These are phyloP conservation scores for Sarocladium kiliense DNA, from an alignment of 2,329 filamentous ascomycete genomes.

Conservation along the genomic window DNA sequence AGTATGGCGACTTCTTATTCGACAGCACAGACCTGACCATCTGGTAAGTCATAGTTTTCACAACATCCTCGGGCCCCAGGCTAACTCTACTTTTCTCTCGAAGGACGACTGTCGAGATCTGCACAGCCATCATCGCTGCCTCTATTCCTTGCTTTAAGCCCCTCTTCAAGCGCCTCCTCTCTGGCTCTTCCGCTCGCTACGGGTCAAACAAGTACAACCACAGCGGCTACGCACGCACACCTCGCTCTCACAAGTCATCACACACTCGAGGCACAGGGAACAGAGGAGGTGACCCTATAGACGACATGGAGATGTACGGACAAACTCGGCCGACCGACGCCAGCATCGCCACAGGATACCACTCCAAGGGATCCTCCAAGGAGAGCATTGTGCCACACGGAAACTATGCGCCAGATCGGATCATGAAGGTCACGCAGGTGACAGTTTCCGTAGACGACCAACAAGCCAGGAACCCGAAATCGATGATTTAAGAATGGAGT, in stretches of 20 bases:
- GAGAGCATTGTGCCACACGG: neutral
- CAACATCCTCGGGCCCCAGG: no score
- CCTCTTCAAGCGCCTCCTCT: slow-evolving; percentile 16
- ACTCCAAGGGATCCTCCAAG: slow-evolving; percentile 6
- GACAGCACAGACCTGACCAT: slow-evolving; percentile 28
- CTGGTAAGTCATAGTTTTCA: slow-evolving; percentile 22
- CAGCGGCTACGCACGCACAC: neutral
- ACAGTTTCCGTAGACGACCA: slow-evolving; percentile 5
- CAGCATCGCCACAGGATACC: slow-evolving; percentile 4
- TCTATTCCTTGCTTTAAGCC: slow-evolving; percentile 22
- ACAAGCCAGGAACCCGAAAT: neutral
- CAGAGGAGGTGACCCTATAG: neutral
- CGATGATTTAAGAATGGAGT: neutral
- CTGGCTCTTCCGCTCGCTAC: slow-evolving; percentile 3
- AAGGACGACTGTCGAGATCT: slow-evolving; percentile 23
- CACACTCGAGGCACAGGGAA: neutral
- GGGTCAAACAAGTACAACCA: slow-evolving; percentile 9
- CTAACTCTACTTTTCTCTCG: neutral
- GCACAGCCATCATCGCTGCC: slow-evolving; percentile 22
- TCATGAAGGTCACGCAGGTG: slow-evolving; percentile 5
- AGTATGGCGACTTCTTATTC: slow-evolving; percentile 31
- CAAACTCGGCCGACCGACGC: neutral
- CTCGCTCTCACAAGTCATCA: neutral
- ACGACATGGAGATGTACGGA: slow-evolving; percentile 7
- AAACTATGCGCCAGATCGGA: slow-evolving; percentile 2